Evolutionary conservation across 257 asterid species (phyloP).

Genomic region (Fraxinus pennsylvanica): DNA sequence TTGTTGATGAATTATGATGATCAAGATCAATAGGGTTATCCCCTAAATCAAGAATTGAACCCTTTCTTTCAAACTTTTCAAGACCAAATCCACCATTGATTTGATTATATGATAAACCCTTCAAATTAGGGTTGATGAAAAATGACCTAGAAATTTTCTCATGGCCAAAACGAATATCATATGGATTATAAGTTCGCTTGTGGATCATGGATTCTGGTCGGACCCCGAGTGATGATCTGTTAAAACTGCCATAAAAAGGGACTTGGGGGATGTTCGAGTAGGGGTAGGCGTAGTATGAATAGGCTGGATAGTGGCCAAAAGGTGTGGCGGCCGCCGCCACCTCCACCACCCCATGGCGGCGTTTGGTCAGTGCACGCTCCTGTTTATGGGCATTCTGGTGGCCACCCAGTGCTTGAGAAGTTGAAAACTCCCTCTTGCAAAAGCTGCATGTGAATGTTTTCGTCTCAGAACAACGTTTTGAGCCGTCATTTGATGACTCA

Average conservation of each 20-base stretch:
- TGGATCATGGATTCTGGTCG: slow-evolving; percentile 45
- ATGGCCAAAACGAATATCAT: slow-evolving; percentile 20
- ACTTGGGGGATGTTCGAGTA: slow-evolving; percentile 24
- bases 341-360: slow-evolving; percentile 40
- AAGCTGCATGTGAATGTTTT: slow-evolving; percentile 54
- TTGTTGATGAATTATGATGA: neutral
- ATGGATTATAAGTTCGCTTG: slow-evolving; percentile 36
- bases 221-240: slow-evolving; percentile 42
- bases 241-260: slow-evolving; percentile 34
- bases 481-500: slow-evolving; percentile 34
- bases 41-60: slow-evolving; percentile 32
- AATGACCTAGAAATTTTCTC: slow-evolving; percentile 33
- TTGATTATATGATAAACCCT: slow-evolving; percentile 17
- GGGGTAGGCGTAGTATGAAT: slow-evolving; percentile 43
- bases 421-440: slow-evolving; percentile 64
- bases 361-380: slow-evolving; percentile 59
- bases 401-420: slow-evolving; percentile 76
- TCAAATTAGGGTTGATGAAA: slow-evolving; percentile 29
- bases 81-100: slow-evolving; percentile 19
- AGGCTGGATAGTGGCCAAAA: slow-evolving; percentile 33
- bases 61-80: slow-evolving; percentile 15
- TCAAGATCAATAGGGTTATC: neutral
- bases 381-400: slow-evolving; percentile 82
- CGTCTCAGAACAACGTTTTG: slow-evolving; percentile 24
- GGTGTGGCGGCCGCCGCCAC: slow-evolving; percentile 33